Base-by-base conservation (phyloP, 1,284 basidiomycete genomes). In the Chondrostereum purpureum region DNA sequence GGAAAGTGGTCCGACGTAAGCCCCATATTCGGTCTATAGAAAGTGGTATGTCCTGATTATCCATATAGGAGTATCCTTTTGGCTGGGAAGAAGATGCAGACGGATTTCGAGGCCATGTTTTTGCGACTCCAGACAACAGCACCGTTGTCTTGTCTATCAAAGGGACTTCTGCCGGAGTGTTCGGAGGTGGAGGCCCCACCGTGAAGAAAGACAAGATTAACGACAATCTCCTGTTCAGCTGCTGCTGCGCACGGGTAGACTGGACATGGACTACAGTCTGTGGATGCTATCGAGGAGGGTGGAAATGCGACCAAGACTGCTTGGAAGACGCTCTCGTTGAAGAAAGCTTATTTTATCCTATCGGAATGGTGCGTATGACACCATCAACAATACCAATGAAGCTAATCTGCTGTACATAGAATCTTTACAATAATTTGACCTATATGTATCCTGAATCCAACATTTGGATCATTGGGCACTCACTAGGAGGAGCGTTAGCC, bases 241-340 rank as follows among this genome's bases (percentile, higher is more conserved):
- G 95, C 66, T 99, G 95, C 67, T 99, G 95, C 63, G 96, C 96
- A 0, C 73, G 82, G 14, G 80, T 99, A 18, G 91, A 91, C 59
- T 96, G 92, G 81, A 84, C 89, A 4, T 99, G 95, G 95, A 82
- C 86, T 35, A 80, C 92, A 0, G 95, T 98, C 4, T 99, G 96
- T 63, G 89, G 83, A 48, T 99, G 95, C 64, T 89, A 88, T 64
- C 72, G 81, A 2, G 82, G 88, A 13, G 80, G 82, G 2, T 86
- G 82, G 73, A 84, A 85, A 55, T 99, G 95, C 64, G 80, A 91
- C 53, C 75, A 85, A 58, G 70, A 78, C 19, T 99, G 95, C 60
- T 57, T 98, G 39, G 89, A 92, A 60, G 63, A 78, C 10, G 77
- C 92, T 3, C 65, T 98, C 46, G 71, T 84, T 39, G 80, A 88